phyloP scores from a whole-genome alignment of 768 basidiomycete genomes.

The Pleurotus djamor region DNA sequence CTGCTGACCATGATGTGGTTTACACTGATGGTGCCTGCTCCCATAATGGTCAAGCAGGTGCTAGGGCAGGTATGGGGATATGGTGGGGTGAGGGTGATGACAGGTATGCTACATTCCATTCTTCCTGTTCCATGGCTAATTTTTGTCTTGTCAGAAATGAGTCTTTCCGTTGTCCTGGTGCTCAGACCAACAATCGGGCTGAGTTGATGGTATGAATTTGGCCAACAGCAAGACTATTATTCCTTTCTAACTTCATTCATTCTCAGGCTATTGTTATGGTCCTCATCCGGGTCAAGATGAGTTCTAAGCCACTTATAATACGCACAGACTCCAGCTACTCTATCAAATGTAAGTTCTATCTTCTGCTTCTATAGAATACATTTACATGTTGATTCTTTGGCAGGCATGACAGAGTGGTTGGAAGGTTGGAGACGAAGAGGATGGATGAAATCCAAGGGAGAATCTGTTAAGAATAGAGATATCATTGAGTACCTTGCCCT shows the following conservation, averaged over 20 bases:
- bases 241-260: background rate
- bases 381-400: conserved; percentile 9
- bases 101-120: conserved; percentile 35
- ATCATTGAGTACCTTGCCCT: conserved; percentile 72
- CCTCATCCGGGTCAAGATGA: conserved; percentile 67
- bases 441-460: conserved; percentile 45
- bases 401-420: conserved; percentile 73
- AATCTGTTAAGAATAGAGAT: conserved; percentile 67
- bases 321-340: conserved; percentile 87
- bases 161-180: conserved; percentile 78
- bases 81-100: conserved; percentile 79
- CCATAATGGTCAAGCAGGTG: conserved; percentile 69
- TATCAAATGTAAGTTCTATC: conserved; percentile 60
- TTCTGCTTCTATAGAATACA: background rate
- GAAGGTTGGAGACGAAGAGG: conserved; percentile 58
- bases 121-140: background rate
- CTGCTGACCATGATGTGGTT: conserved; percentile 42
- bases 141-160: conserved; percentile 55
- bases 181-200: conserved; percentile 86
- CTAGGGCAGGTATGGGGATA: conserved; percentile 83
- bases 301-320: conserved; percentile 60
- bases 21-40: conserved; percentile 89
- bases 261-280: conserved; percentile 79
- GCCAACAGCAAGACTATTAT: background rate
- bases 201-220: conserved; percentile 70